These are phyloP conservation scores for Lasiodiplodia citricola DNA, from an alignment of 2,329 filamentous ascomycete genomes.

Conservation along the genomic window DNA sequence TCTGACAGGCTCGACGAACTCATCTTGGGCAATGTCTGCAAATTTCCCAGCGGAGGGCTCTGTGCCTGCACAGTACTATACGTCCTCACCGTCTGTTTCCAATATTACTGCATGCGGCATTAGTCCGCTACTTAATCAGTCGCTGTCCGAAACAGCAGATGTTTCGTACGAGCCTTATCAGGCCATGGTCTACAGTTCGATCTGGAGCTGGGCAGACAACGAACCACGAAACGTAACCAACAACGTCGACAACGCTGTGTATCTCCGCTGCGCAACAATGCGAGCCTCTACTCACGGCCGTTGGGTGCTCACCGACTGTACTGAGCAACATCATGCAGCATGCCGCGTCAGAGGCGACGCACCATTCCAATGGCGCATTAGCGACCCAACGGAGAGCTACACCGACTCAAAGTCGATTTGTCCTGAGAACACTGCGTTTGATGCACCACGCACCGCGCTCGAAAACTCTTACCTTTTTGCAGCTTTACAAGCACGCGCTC, in stretches of 20 bases:
- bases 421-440: conserved; percentile 56
- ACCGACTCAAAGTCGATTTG: conserved; percentile 54
- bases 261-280: conserved; percentile 62
- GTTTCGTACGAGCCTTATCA: conserved; percentile 55
- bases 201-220: conserved; percentile 66
- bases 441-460: conserved; percentile 64
- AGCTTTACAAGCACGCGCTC: conserved; percentile 33
- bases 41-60: conserved; percentile 31
- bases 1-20: conserved; percentile 55
- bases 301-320: conserved; percentile 65
- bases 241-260: conserved; percentile 33
- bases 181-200: conserved; percentile 55
- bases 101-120: conserved; percentile 64
- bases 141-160: conserved; percentile 59
- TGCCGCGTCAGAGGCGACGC: conserved; percentile 56
- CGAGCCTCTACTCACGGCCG: conserved; percentile 52
- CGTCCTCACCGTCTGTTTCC: conserved; percentile 35
- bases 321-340: conserved; percentile 55
- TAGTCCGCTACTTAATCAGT: conserved; percentile 61
- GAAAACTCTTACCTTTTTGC: conserved; percentile 64
- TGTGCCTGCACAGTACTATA: conserved; percentile 31
- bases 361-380: conserved; percentile 66
- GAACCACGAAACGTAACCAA: conserved; percentile 58
- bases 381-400: conserved; percentile 50
- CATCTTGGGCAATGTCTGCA: conserved; percentile 45